These are phyloP conservation scores for Trichoderma brevicompactum DNA, from an alignment of 2,329 filamentous ascomycete genomes.

Conservation along the genomic window DNA sequence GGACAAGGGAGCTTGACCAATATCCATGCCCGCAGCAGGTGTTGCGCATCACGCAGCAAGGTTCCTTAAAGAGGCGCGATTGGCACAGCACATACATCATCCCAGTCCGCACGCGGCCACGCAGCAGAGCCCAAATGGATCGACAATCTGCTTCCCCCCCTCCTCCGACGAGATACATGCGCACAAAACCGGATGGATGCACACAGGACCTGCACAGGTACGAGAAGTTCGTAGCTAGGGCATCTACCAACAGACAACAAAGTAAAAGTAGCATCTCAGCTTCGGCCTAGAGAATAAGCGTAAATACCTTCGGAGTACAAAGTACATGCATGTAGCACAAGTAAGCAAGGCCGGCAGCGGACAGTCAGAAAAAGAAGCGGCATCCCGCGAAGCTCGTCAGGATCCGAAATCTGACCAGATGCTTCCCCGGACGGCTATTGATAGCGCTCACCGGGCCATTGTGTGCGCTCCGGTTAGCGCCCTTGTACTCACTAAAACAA, in stretches of 20 bases:
- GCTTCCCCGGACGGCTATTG: constrained; percentile 24
- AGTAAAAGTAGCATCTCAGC: too few species aligned
- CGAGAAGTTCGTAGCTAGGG: neutral
- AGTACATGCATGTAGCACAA: too few species aligned
- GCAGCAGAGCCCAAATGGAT: constrained; percentile 24
- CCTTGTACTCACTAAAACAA: neutral
- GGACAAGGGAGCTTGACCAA: neutral
- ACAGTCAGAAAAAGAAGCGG: neutral
- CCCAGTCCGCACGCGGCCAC: constrained; percentile 14
- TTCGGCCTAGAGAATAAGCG: too few species aligned
- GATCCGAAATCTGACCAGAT: neutral
- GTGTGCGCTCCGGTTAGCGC: neutral
- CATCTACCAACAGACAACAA: too few species aligned
- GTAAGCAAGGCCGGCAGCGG: too few species aligned
- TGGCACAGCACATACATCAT: constrained; percentile 2
- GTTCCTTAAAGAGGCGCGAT: constrained; percentile 14
- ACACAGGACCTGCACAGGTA: neutral
- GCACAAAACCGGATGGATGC: too few species aligned
- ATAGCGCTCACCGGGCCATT: neutral
- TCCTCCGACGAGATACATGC: too few species aligned
- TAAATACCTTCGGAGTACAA: too few species aligned
- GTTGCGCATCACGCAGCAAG: constrained; percentile 18
- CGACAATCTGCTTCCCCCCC: constrained; percentile 15
- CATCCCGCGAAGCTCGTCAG: neutral
- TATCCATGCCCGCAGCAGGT: neutral